Conservation (phyloP, 306 rosid species). For the Cucumis cinereus region DNA sequence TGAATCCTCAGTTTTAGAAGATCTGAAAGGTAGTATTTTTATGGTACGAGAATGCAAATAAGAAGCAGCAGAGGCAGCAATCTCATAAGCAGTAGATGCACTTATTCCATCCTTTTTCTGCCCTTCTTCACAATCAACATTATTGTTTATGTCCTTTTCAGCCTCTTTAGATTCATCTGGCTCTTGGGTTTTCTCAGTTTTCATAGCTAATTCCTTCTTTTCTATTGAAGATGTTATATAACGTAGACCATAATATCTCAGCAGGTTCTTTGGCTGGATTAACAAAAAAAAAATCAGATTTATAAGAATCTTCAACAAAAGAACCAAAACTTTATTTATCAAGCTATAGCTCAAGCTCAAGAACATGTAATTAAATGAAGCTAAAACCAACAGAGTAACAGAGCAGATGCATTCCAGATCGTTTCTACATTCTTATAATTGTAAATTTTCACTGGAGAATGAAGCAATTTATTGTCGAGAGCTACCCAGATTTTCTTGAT, state of each 20-base stretch:
- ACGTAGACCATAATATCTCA: conserved; percentile 42
- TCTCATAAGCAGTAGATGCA: conserved; percentile 54
- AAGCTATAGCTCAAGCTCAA: background rate
- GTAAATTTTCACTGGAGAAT: background rate
- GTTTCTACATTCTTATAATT: background rate
- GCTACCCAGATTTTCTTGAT: background rate
- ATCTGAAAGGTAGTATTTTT: conserved; percentile 66
- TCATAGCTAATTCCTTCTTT: conserved; percentile 45
- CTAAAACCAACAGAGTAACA: background rate
- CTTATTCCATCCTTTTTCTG: conserved; percentile 35
- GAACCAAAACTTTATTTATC: background rate
- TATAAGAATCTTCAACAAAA: background rate
- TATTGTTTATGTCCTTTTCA: conserved; percentile 17
- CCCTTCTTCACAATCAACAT: conserved; percentile 23
- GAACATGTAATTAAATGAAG: background rate
- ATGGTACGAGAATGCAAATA: conserved; percentile 60
- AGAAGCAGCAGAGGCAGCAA: conserved; percentile 90
- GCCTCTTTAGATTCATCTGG: conserved; percentile 23
- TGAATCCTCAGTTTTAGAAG: conserved; percentile 31
- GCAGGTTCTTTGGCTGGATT: conserved; percentile 65
- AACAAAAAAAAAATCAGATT: conserved; percentile 1
- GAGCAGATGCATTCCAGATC: background rate
- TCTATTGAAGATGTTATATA: conserved; percentile 64
- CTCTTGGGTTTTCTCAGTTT: conserved; percentile 30
- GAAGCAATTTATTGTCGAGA: background rate